These are phyloP conservation scores for Grosmannia clavigera DNA, from an alignment of 2,329 filamentous ascomycete genomes.

Conservation along the genomic window DNA sequence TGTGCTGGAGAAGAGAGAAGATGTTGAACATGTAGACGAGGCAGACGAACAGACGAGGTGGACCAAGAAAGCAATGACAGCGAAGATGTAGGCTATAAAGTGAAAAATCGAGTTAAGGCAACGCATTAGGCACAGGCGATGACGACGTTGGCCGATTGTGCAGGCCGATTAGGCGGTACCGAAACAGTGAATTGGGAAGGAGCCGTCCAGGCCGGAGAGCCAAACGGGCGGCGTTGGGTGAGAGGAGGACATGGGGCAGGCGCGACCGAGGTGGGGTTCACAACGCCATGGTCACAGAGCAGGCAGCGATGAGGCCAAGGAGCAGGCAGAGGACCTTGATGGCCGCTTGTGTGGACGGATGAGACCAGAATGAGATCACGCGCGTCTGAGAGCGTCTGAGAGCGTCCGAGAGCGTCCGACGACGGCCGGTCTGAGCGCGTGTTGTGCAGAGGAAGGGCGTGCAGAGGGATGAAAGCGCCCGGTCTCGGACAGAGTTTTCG, in stretches of 20 bases:
- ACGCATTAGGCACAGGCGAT: not conserved
- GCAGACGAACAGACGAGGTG: not conserved
- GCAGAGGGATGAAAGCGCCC: not conserved
- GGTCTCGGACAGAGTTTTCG: not conserved
- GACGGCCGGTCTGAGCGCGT: not conserved
- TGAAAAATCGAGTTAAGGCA: not conserved
- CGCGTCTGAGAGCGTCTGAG: not conserved
- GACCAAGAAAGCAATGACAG: not conserved
- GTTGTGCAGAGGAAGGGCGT: not conserved
- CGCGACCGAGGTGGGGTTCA: not conserved
- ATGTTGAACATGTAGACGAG: not conserved
- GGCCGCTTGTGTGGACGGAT: not conserved
- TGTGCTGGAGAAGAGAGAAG: not conserved
- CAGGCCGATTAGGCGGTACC: not conserved
- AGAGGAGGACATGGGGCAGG: not conserved
- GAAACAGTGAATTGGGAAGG: not conserved
- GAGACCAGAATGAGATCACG: not conserved
- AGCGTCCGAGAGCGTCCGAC: not conserved
- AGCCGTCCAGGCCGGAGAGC: not conserved
- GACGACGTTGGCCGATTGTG: not conserved
- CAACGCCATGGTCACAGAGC: not conserved
- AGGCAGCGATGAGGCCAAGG: not conserved
- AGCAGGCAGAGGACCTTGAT: not conserved
- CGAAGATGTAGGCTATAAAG: not conserved
- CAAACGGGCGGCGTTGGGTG: not conserved